These are phyloP conservation scores for Ophiostoma fasciatum DNA, from an alignment of 2,329 filamentous ascomycete genomes.

Conservation along the genomic window DNA sequence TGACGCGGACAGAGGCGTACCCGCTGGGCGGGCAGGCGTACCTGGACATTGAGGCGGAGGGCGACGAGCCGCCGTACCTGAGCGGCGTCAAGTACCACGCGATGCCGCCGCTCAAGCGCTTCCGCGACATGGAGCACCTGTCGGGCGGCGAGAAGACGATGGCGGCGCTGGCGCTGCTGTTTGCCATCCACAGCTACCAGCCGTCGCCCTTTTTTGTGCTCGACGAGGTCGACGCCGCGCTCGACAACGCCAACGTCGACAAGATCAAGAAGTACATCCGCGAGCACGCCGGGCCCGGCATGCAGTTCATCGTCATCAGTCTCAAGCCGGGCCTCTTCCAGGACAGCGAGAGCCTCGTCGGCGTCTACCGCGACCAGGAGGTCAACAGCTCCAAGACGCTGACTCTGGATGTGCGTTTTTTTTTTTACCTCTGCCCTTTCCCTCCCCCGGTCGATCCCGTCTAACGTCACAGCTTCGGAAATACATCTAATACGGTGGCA, in stretches of 20 bases:
- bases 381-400: slow-evolving; percentile 84
- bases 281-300: slow-evolving; percentile 85
- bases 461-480: no score
- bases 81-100: slow-evolving; percentile 96
- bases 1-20: slow-evolving; percentile 81
- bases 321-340: slow-evolving; percentile 94
- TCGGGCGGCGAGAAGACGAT: slow-evolving; percentile 98
- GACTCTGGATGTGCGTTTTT: slow-evolving; percentile 76
- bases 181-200: slow-evolving; percentile 93
- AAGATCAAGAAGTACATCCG: slow-evolving; percentile 94
- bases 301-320: slow-evolving; percentile 98
- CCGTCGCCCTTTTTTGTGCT: slow-evolving; percentile 95
- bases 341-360: slow-evolving; percentile 87
- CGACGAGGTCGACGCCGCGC: slow-evolving; percentile 91
- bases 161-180: slow-evolving; percentile 88
- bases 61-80: slow-evolving; percentile 78
- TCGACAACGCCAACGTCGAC: slow-evolving; percentile 96
- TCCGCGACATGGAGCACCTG: slow-evolving; percentile 97
- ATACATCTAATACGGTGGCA: no score
- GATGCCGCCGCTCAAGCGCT: slow-evolving; percentile 95
- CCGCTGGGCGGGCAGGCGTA: slow-evolving; percentile 82
- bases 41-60: slow-evolving; percentile 83
- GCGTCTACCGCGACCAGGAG: slow-evolving; percentile 87
- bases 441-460: no score
- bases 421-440: background rate